A percentile compares a stretch with the other conserved stretches of the same genome.
These are phyloP conservation scores for Ceratobasidium sp. DNA, from an alignment of 1,284 basidiomycete genomes.

Conservation along the genomic window DNA sequence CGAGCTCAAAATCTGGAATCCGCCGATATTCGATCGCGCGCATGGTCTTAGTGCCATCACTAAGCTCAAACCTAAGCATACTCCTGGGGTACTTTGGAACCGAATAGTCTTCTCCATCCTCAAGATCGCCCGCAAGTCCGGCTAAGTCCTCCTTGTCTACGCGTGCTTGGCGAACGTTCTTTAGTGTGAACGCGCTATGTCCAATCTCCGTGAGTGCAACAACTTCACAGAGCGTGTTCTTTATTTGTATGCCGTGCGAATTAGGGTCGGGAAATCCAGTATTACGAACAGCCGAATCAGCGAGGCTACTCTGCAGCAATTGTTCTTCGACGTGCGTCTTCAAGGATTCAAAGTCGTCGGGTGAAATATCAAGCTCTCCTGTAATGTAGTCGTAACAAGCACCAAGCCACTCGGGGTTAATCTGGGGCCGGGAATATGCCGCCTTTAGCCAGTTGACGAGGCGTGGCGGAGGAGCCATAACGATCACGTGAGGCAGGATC, in stretches of 20 bases:
- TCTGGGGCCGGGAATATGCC: conserved; percentile 7
- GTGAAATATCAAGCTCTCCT: conserved; percentile 54
- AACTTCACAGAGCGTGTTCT: conserved; percentile 67
- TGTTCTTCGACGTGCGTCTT: conserved; percentile 63
- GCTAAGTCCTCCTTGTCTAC: conserved; percentile 63
- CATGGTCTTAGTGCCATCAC: conserved; percentile 65
- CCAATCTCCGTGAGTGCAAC: conserved; percentile 74
- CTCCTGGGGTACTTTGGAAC: conserved; percentile 73
- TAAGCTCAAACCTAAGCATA: conserved; percentile 69
- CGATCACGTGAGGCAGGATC: conserved; percentile 17
- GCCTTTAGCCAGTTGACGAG: conserved; percentile 30
- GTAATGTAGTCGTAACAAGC: conserved; percentile 70
- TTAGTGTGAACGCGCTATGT: conserved; percentile 68
- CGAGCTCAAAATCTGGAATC: conserved; percentile 65
- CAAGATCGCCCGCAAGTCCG: conserved; percentile 57
- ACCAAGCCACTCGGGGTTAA: conserved; percentile 61
- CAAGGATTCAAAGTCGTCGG: conserved; percentile 57
- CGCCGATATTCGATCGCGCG: conserved; percentile 71
- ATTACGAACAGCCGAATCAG: conserved; percentile 67
- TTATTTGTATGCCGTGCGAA: conserved; percentile 52
- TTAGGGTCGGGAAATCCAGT: conserved; percentile 63
- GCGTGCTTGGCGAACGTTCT: conserved; percentile 66
- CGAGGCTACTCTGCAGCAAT: conserved; percentile 70
- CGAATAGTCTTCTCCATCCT: conserved; percentile 70
- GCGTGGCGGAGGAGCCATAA: conserved; percentile 28